Percentiles rank a stretch among this genome's conserved stretches.
These are phyloP conservation scores for Citrus cavaleriei DNA, from an alignment of 345 rosid genomes.

Conservation along the genomic window DNA sequence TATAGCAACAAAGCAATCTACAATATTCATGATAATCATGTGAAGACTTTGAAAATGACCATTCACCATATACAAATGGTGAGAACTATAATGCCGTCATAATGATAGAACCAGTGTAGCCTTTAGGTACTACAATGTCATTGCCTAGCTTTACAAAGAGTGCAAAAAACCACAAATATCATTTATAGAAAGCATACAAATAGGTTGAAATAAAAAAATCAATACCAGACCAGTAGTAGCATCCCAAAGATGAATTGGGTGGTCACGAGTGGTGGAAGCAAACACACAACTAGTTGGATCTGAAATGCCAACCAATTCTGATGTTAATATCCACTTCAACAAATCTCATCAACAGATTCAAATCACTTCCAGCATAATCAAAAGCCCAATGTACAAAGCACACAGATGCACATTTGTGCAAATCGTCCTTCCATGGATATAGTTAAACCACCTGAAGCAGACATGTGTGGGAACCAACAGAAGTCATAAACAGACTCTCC, in stretches of 20 bases:
- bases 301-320: constrained; percentile 28
- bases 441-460: constrained; percentile 58
- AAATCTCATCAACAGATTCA: constrained; percentile 9
- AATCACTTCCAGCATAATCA: constrained; percentile 3
- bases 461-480: constrained; percentile 97
- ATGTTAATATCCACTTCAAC: constrained; percentile 8
- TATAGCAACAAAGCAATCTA: background rate
- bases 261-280: constrained; percentile 86
- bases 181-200: background rate
- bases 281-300: constrained; percentile 86
- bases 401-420: background rate
- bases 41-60: background rate
- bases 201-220: constrained; percentile 3
- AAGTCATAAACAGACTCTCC: constrained; percentile 93
- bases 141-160: constrained; percentile 1
- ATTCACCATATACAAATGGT: background rate
- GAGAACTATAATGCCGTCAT: constrained; percentile 1
- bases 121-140: background rate
- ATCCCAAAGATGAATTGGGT: constrained; percentile 99
- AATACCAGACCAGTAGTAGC: constrained; percentile 86
- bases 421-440: background rate
- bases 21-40: background rate
- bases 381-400: background rate
- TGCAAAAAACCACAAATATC: background rate
- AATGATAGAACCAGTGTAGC: background rate